Base-by-base conservation (phyloP, 2,329 filamentous ascomycete species). In the Sporothrix luriei region DNA sequence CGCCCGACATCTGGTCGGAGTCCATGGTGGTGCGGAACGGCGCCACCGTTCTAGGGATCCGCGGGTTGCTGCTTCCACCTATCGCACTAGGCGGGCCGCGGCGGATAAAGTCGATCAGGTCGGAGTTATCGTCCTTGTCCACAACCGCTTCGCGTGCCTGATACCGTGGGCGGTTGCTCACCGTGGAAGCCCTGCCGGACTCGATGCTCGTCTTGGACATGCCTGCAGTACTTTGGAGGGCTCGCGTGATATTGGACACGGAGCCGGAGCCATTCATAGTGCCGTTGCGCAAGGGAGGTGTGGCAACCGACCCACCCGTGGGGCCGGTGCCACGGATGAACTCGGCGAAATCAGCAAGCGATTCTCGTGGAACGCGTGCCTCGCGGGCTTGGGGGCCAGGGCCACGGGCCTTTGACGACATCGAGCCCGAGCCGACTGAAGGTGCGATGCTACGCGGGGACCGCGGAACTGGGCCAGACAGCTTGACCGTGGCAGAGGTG, bases 71-170 rank as follows among this genome's bases (percentile, higher is more conserved):
- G 46, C 82, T 80, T 57, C 81, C 77, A 26, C 49, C 66, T 26
- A 13, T 38, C 14, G 13, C n/a, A 71, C 82, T 85, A 0, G 91
- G 90, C 3, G 93, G 93, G 0, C 94, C 94, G 77, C 92, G 90
- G 59, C 94, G 90, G 73, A 99, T 96, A 78, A 99, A 98, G 77
- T 98, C 94, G 73, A 97, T 97, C 70, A 99, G 82, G 71, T 97
- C 95, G 14, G 92, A 91, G 69, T 90, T 96, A 73, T 90, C 89
- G 66, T 88, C 87, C 66, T 83, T 84, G 70, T 88, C 84, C 19
- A 88, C 84, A 54, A 85, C 83, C 49, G 92, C 87, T 72, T 93
- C 89, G 64, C 93, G 90, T 70, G 94, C 89, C 78, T 91, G 86
- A 62, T 91, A 84, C 71, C 86, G 87, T 61, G 81, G 82, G 70